phyloP scores from a whole-genome alignment of 805 yeast genomes.

The Wickerhamomyces strasburgensis region DNA sequence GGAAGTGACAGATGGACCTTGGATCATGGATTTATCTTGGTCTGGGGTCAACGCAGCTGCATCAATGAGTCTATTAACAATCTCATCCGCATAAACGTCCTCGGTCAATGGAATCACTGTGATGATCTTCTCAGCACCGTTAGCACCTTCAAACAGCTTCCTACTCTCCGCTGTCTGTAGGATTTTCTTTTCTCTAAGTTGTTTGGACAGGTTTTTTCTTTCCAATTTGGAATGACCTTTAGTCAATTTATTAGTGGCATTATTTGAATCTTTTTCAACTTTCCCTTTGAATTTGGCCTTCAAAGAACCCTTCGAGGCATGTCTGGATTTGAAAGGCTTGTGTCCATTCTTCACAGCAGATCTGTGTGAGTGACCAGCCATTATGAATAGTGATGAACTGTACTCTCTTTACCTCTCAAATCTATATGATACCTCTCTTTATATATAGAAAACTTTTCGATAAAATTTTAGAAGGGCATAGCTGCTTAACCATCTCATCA shows the following conservation, averaged over 20 bases:
- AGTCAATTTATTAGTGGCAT: slow-evolving; percentile 26
- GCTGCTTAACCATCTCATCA: slow-evolving; percentile 13
- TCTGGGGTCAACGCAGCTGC: slow-evolving; percentile 29
- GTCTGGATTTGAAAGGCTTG: slow-evolving; percentile 88
- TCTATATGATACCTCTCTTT: slow-evolving; percentile 1
- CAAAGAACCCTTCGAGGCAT: slow-evolving; percentile 81
- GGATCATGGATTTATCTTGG: slow-evolving; percentile 29
- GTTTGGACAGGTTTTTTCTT: slow-evolving; percentile 75
- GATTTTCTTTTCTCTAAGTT: slow-evolving; percentile 69
- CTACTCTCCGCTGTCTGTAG: slow-evolving; percentile 51
- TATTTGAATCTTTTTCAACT: slow-evolving; percentile 60
- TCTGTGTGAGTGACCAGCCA: slow-evolving; percentile 83
- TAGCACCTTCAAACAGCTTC: slow-evolving; percentile 71
- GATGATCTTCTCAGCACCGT: slow-evolving; percentile 79
- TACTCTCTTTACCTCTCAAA: neutral
- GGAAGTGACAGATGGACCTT: slow-evolving; percentile 46
- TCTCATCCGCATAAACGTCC: slow-evolving; percentile 56
- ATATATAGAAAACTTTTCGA: slow-evolving; percentile 11
- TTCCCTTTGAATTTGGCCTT: slow-evolving; percentile 82
- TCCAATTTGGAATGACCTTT: slow-evolving; percentile 45
- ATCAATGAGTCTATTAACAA: slow-evolving; percentile 47
- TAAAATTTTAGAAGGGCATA: slow-evolving; percentile 3
- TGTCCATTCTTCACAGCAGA: slow-evolving; percentile 78
- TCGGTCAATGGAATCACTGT: slow-evolving; percentile 74
- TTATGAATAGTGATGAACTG: slow-evolving; percentile 14